Evolutionary conservation across 2,329 filamentous ascomycete genomes (phyloP).

Genomic region (Huntiella omanensis): DNA sequence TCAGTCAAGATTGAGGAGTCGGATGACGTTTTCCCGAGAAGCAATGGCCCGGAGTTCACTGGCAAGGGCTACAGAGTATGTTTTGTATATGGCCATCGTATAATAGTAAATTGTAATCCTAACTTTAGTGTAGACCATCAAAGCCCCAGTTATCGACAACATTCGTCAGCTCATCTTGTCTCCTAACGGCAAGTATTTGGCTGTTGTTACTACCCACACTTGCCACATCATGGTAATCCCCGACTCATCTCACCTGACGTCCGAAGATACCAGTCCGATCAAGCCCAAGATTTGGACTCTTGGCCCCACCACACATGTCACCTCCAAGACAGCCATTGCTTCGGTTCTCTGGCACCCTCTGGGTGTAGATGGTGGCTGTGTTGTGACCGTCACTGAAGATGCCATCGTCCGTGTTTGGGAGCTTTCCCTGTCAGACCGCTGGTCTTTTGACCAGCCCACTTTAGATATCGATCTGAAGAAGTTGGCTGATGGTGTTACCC

Average conservation of each 20-base stretch:
- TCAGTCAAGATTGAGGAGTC: constrained; percentile 28
- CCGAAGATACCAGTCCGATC: constrained; percentile 47
- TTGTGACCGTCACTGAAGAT: constrained; percentile 79
- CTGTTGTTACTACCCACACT: constrained; percentile 71
- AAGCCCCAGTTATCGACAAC: constrained; percentile 57
- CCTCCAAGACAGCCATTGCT: constrained; percentile 61
- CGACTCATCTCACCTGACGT: constrained; percentile 55
- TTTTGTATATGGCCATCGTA: background rate
- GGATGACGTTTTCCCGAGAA: constrained; percentile 9
- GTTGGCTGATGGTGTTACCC: constrained; percentile 62
- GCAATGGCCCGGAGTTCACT: constrained; percentile 15
- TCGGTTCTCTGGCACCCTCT: constrained; percentile 86
- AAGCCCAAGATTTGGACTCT: constrained; percentile 76
- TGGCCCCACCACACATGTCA: constrained; percentile 82
- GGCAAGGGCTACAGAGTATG: constrained; percentile 16
- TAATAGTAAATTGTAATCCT: constrained; percentile 6
- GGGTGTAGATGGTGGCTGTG: constrained; percentile 58
- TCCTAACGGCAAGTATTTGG: constrained; percentile 62
- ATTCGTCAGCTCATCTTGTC: constrained; percentile 77
- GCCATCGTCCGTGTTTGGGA: constrained; percentile 85
- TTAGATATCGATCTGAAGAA: constrained; percentile 79
- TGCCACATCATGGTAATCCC: constrained; percentile 77
- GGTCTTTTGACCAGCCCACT: constrained; percentile 69
- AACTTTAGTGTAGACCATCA: constrained; percentile 42
- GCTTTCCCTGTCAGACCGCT: constrained; percentile 62